Conservation (phyloP, 108 stramenopile species). For the Fragilariopsis cylindrus region DNA sequence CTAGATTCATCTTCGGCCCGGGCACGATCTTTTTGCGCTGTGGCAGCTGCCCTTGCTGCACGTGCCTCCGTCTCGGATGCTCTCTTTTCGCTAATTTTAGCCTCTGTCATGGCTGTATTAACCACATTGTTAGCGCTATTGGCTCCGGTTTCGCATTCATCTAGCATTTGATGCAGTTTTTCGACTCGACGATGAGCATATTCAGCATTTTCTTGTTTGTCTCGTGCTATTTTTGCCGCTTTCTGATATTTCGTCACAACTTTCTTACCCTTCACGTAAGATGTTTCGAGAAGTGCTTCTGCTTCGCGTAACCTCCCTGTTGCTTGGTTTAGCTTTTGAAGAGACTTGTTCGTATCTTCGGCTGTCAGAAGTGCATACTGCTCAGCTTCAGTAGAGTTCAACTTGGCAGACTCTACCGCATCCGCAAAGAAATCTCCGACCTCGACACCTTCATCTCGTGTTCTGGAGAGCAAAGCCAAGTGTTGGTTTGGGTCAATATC, state of each 20-base stretch:
- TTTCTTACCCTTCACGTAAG: conserved; percentile 40
- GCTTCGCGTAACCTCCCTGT: conserved; percentile 57
- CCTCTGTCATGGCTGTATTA: conserved; percentile 75
- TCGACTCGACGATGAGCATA: conserved; percentile 50
- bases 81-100: conserved; percentile 81
- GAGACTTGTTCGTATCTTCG: conserved; percentile 49
- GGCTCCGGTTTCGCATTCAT: conserved; percentile 50
- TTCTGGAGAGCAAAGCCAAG: conserved; percentile 5
- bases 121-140: conserved; percentile 73
- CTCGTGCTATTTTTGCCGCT: conserved; percentile 59
- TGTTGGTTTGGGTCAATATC: conserved; percentile 26
- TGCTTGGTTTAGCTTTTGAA: conserved; percentile 46
- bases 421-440: conserved; percentile 66
- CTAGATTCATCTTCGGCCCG: conserved; percentile 66
- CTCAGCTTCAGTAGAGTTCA: conserved; percentile 43
- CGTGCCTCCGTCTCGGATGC: conserved; percentile 70
- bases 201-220: conserved; percentile 68
- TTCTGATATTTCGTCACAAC: conserved; percentile 52
- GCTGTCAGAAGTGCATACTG: conserved; percentile 59
- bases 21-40: conserved; percentile 57
- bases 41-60: conserved; percentile 52
- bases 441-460: conserved; percentile 56
- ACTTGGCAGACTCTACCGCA: conserved; percentile 52
- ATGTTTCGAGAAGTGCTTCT: conserved; percentile 44
- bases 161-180: conserved; percentile 52